Evolutionary conservation across 2,329 filamentous ascomycete species (phyloP).

Genomic region (Drechmeria coniospora): DNA sequence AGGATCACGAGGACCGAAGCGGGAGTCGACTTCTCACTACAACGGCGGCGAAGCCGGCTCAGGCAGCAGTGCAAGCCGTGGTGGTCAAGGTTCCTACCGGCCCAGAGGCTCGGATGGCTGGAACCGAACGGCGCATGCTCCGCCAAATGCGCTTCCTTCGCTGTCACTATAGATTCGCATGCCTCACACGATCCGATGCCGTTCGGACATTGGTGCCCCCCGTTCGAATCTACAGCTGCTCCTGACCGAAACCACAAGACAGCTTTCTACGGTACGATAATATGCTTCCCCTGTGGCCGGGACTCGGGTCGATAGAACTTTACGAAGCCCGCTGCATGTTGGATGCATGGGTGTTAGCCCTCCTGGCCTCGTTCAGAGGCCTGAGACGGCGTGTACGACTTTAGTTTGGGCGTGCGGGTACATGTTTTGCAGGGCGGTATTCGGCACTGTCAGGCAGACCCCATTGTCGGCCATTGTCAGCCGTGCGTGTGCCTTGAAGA

Average conservation of each 20-base stretch:
- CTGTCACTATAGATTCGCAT: slow-evolving; percentile 8
- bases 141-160: slow-evolving; percentile 9
- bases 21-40: slow-evolving; percentile 16
- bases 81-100: slow-evolving; percentile 24
- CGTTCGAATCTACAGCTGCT: not conserved
- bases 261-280: not conserved
- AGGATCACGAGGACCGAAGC: slow-evolving; percentile 16
- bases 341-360: slow-evolving; percentile 3
- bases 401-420: slow-evolving; percentile 4
- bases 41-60: slow-evolving; percentile 9
- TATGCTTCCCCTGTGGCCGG: not conserved
- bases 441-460: too few species aligned
- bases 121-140: slow-evolving; percentile 15
- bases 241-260: too few species aligned
- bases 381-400: slow-evolving; percentile 10
- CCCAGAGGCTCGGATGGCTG: slow-evolving; percentile 25
- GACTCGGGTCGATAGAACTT: not conserved
- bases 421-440: slow-evolving; percentile 5
- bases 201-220: not conserved
- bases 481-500: slow-evolving; percentile 3
- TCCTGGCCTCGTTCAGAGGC: slow-evolving; percentile 4
- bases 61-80: slow-evolving; percentile 11
- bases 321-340: slow-evolving; percentile 3
- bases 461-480: too few species aligned
- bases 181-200: not conserved